Conservation (phyloP, 2,329 filamentous ascomycete genomes). For the Ceratocystis lukuohia region DNA sequence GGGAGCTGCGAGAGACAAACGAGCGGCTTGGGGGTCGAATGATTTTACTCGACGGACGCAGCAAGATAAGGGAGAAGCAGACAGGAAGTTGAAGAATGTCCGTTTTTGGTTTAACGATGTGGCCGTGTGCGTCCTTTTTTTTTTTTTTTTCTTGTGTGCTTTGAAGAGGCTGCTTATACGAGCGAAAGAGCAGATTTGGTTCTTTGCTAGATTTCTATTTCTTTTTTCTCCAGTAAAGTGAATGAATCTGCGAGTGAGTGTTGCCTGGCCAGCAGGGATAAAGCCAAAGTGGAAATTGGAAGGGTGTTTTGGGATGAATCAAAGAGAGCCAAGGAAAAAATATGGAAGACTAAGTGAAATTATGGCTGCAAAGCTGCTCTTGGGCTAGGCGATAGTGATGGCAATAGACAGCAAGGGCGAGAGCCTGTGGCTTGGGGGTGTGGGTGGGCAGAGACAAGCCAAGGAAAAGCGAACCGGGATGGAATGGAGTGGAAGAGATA, state of each 20-base stretch:
- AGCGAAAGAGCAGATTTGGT: background rate
- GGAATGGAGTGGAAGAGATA: background rate
- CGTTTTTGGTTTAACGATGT: background rate
- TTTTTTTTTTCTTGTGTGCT: background rate
- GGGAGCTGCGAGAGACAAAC: conserved; percentile 7
- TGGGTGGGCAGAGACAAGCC: background rate
- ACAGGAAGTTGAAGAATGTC: background rate
- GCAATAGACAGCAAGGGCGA: background rate
- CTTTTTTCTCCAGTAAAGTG: background rate
- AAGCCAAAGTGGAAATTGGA: conserved; percentile 5
- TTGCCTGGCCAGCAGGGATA: background rate
- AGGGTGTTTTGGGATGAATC: conserved; percentile 6
- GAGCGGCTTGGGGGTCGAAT: background rate
- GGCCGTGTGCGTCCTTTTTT: background rate
- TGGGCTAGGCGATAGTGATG: background rate
- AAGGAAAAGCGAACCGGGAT: background rate
- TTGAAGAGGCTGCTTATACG: background rate
- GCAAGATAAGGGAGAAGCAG: conserved; percentile 1
- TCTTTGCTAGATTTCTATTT: background rate
- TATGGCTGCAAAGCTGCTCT: background rate
- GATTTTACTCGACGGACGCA: background rate
- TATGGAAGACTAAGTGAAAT: background rate
- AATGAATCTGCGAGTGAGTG: background rate
- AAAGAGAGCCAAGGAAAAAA: conserved; percentile 4
- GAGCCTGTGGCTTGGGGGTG: background rate